These are phyloP conservation scores for Passiflora organensis DNA, from an alignment of 345 rosid species.

Conservation along the genomic window DNA sequence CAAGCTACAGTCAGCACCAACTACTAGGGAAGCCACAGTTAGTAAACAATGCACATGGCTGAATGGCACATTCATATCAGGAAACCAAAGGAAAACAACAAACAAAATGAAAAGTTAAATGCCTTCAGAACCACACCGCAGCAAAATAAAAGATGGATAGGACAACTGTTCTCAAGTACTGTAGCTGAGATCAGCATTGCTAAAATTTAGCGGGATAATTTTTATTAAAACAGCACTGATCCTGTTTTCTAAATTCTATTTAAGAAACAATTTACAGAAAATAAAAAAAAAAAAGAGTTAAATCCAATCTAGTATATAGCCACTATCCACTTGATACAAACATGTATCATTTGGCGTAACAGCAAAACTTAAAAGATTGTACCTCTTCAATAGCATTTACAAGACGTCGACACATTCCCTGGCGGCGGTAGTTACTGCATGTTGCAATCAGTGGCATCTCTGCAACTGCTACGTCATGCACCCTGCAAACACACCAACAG, in stretches of 20 bases:
- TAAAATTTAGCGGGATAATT: no score
- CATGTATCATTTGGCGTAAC: neutral
- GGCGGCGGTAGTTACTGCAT: conserved; percentile 77
- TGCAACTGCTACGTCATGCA: conserved; percentile 75
- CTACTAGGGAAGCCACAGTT: neutral
- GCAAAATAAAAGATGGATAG: no score
- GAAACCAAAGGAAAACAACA: neutral
- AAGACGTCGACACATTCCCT: conserved; percentile 87
- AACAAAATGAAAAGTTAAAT: neutral
- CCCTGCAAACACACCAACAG: conserved; percentile 38
- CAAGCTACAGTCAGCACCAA: neutral
- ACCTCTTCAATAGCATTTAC: conserved; percentile 84
- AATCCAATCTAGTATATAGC: neutral
- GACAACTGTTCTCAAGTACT: no score
- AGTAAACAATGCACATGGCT: neutral
- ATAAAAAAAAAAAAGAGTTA: no score
- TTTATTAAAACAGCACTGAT: no score
- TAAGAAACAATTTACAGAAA: no score
- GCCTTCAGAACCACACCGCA: neutral
- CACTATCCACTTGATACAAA: neutral
- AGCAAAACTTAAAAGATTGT: conserved; percentile 1
- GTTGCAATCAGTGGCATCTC: conserved; percentile 99
- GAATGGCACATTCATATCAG: neutral
- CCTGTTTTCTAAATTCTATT: no score
- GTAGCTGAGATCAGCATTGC: no score